Base-by-base conservation (phyloP, 2,329 filamentous ascomycete genomes). In the Lasiodiplodia citricola region DNA sequence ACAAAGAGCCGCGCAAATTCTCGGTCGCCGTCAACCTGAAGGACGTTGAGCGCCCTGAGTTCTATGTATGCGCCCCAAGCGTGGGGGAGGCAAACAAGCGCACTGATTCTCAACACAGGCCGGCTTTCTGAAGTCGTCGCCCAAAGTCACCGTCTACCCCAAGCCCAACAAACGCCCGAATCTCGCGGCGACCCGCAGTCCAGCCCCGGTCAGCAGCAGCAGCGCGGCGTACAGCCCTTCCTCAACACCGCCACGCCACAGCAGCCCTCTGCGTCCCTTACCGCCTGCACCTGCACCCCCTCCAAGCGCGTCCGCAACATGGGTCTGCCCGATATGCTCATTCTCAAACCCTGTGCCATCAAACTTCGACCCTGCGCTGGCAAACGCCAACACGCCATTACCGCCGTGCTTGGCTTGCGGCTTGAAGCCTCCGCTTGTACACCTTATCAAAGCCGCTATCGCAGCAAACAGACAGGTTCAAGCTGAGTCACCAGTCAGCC, bases 251-350 rank as follows among this genome's bases (percentile, higher is more conserved):
- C 75, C 76, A 14, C 75, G 75, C 73, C 81, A 69, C 72, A 79
- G 60, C 67, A 80, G 72, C 74, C 80, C 70, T 72, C 76, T 14
- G 71, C 78, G 72, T 2, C 72, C 81, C 25, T 74, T 80, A 3
- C 77, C 74, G 72, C 81, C 73, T 68, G 80, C 82, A 60, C 78
- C 83, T 16, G 82, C 85, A 18, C 82, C 87, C n/a, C 76, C 81
- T 1, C 80, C 86, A 16, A 78, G 38, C 28, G 58, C 67, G 23
- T 55, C 58, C 16, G 58, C 92, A 6, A 97, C 94, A 4, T 98
- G 95, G 95, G 90, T 98, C 23, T 98, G 95, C 82, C 91, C 92
- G 1, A 98, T 98, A 75, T 98, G 95, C 84, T 95, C 92, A 73
- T 96, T 97, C 77, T 95, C 94, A 11, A 98, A 98, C 75, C 91